Percentiles rank a stretch among this genome's conserved stretches.
phyloP scores from a whole-genome alignment of 805 yeast genomes.

The Candida ascalaphidarum region DNA sequence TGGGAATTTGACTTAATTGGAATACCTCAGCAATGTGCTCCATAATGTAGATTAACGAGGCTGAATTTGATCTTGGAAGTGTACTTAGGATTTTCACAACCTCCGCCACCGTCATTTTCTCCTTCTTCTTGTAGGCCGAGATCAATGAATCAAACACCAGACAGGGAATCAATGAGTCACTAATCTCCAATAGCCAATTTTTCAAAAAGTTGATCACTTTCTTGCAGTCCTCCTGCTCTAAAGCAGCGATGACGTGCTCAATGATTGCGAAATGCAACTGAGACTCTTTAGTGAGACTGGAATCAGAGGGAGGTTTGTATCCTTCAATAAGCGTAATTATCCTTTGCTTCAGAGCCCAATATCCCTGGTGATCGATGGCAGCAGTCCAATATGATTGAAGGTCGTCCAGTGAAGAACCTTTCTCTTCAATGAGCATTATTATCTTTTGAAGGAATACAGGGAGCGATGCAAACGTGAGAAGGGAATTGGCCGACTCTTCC shows the following conservation, averaged over 20 bases:
- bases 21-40: conserved; percentile 24
- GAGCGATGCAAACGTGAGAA: conserved; percentile 19
- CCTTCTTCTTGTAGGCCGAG: conserved; percentile 9
- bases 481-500: conserved; percentile 2
- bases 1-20: conserved; percentile 12
- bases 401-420: conserved; percentile 2
- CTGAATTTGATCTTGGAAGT: conserved; percentile 31
- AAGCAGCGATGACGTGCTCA: conserved; percentile 6
- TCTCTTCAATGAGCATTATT: conserved; percentile 11
- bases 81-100: conserved; percentile 18
- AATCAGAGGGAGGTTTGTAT: conserved; percentile 5
- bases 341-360: conserved; percentile 27
- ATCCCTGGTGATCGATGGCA: conserved; percentile 22
- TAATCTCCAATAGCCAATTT: conserved; percentile 32
- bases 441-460: conserved; percentile 21
- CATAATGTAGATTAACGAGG: conserved; percentile 24
- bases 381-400: conserved; percentile 14
- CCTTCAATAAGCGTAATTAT: conserved; percentile 14
- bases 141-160: conserved; percentile 26
- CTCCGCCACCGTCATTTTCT: conserved; percentile 6
- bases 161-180: conserved; percentile 35
- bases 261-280: conserved; percentile 15
- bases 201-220: conserved; percentile 23
- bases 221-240: too few relatives aligned
- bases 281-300: conserved; percentile 10